Evolutionary conservation across 1,284 basidiomycete species (phyloP), one percentile per base, ranked within the genome.

Genomic region (Mycena sp.): DNA sequence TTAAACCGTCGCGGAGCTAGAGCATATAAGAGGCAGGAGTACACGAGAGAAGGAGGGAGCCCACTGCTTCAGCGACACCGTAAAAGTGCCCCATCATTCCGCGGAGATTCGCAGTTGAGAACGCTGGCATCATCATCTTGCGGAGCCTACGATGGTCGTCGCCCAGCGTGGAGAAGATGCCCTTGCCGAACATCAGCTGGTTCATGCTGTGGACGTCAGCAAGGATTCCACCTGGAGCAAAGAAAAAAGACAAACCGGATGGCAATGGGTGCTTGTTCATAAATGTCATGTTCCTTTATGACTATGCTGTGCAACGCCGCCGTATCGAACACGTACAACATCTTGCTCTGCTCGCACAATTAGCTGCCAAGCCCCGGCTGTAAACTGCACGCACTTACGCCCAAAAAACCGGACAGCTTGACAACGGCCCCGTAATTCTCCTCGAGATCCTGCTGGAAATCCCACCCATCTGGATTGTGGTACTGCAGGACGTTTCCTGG

Each of bases 301-400:
- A 72, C 64, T 38, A 72, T 70, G 2, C 69, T 43, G 32, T 71
- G 58, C 25, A 73, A 58, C 4, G 72, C 71, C 6, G 60, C 44
- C 2, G 72, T 71, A 49, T 73, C 72, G 2, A 67, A 63, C 32
- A 73, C 52, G 38, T 70, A 73, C 30, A 73, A 46, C 7, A 64
- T 70, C 38, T 71, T 67, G 16, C 53, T 12, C 70, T 73, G 44
- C 23, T 29, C 32, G 7, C 14, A 14, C 32, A 35, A 35, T 35
- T 14, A 35, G 32, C 32, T 35, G 9, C 7, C 14, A 35, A 35
- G 14, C 32, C 7, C 32, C 7, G 32, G 32, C 7, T 35, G 32
- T 7, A 35, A 14, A 9, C 32, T 35, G 32, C 9, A 14, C 9
- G 14, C 32, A 35, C 32, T 7, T 7, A 35, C 32, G 32, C 14